Evolutionary conservation across 257 asterid species (phyloP), one percentile per base, ranked within the genome.

Genomic region (Solanum tarapatanum): DNA sequence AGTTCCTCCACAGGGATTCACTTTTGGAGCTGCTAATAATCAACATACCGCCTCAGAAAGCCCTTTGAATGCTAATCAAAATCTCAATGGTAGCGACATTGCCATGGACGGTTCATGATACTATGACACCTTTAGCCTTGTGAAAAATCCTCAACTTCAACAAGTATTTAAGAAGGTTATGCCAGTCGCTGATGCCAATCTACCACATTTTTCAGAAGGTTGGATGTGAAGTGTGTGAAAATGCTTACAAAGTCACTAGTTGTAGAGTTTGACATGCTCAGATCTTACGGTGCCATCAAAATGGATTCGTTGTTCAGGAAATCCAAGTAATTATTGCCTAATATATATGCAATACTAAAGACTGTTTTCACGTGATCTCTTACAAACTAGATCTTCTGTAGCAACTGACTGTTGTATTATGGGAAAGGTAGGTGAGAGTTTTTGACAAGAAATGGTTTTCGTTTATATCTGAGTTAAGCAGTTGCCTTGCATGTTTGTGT

Each of bases 1-100:
- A 19, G 60, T 45, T 55, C 90, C 92, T 19, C 92, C 98, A 48
- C 98, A 92, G 83, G 95, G 91, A 32, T 97, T 97, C 87, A 93
- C 94, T 66, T 95, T 97, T 85, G 99, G 98, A 32, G 98, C 98
- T 32, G 92, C 87, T 62, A 95, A 89, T 64, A 68, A 92, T 86
- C 91, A 89, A 76, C 88, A 85, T 11, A 86, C 55, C 82, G 66
- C 89, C 45, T 24, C 94, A 6, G 83, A 83, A 51, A 32, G 84
- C 73, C 89, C 88, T 35, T 86, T 87, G 24, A 84, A 55, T 82
- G 51, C 91, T 55, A 84, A 85, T 64, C 91, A 88, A 68, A 92
- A 87, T 64, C 85, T 91, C 24, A 86, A 88, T 76, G 91, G 86
- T 74, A 92, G 90, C 11, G 99, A 96, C 87, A 84, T 93, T 36